phyloP scores from a whole-genome alignment of 176 grass and related monocot genomes.

The Aegilops speltoides region DNA sequence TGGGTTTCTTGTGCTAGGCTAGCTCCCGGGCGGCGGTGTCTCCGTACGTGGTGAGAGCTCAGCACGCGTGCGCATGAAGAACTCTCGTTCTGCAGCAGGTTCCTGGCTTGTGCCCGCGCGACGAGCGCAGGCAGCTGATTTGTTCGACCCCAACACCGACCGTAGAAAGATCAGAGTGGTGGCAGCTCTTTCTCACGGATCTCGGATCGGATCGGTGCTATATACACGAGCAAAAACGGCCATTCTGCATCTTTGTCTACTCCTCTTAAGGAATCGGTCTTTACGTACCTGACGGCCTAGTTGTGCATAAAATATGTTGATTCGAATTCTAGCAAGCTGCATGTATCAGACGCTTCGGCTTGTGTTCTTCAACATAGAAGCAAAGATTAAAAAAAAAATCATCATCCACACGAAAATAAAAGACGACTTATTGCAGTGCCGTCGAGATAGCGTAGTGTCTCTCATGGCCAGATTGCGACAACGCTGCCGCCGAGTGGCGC shows the following conservation, averaged over 20 bases:
- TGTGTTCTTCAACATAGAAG: neutral
- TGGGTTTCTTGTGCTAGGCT: neutral
- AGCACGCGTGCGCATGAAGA: neutral
- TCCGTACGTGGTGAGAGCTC: neutral
- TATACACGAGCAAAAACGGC: too few species aligned
- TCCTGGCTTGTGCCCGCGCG: neutral
- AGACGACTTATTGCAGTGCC: neutral
- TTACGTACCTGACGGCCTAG: too few species aligned
- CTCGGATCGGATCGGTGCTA: too few species aligned
- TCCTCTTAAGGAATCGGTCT: too few species aligned
- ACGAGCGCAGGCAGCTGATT: neutral
- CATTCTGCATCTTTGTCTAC: too few species aligned
- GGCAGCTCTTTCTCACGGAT: neutral
- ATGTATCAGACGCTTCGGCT: neutral
- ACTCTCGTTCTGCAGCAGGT: neutral
- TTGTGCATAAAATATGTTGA: too few species aligned
- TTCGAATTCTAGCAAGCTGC: neutral
- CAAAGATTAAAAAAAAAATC: neutral
- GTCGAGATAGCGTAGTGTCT: neutral
- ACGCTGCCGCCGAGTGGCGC: neutral
- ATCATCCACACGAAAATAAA: too few species aligned
- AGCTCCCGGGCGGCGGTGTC: neutral
- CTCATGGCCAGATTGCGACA: neutral
- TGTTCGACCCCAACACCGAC: neutral
- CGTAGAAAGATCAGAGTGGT: neutral